Percentiles rank a stretch among this genome's conserved stretches.
Conservation (phyloP, 2,329 filamentous ascomycete genomes). For the Arthrinium phaeospermum region DNA sequence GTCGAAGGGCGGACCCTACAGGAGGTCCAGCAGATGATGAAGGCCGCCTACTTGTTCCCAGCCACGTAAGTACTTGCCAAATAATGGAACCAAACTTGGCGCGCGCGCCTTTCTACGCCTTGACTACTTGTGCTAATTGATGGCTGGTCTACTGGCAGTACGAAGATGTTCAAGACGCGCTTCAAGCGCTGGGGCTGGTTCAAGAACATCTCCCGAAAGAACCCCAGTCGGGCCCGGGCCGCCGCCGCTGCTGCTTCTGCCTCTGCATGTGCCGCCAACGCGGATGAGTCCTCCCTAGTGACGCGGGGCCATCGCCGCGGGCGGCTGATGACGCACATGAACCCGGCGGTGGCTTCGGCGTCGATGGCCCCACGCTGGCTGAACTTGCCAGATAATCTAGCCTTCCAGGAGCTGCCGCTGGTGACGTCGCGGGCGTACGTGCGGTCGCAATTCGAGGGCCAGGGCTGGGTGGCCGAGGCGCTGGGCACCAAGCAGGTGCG, state of each 20-base stretch:
- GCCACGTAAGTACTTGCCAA: background rate
- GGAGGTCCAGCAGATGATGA: slow-evolving; percentile 9
- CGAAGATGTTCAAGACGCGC: slow-evolving; percentile 13
- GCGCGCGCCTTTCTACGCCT: background rate
- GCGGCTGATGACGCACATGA: background rate
- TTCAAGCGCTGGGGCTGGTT: slow-evolving; percentile 14
- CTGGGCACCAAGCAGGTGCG: background rate
- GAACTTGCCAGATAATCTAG: background rate
- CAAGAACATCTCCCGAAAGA: slow-evolving; percentile 11
- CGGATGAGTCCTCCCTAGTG: background rate
- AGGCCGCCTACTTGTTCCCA: background rate
- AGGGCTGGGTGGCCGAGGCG: slow-evolving; percentile 3
- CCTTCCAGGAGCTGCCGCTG: slow-evolving; percentile 8
- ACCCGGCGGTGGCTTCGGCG: background rate
- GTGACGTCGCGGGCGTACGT: background rate
- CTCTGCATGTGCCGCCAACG: background rate
- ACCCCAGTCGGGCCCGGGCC: background rate
- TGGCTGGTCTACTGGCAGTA: background rate
- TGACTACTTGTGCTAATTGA: background rate
- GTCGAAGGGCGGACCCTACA: background rate
- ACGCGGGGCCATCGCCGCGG: slow-evolving; percentile 1
- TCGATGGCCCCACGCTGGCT: background rate
- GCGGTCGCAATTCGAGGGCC: slow-evolving; percentile 6
- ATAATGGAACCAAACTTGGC: background rate
- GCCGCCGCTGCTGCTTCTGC: background rate